Conservation (phyloP, 1,284 basidiomycete genomes). For the Xerocomus cyaneibrunnescens region DNA sequence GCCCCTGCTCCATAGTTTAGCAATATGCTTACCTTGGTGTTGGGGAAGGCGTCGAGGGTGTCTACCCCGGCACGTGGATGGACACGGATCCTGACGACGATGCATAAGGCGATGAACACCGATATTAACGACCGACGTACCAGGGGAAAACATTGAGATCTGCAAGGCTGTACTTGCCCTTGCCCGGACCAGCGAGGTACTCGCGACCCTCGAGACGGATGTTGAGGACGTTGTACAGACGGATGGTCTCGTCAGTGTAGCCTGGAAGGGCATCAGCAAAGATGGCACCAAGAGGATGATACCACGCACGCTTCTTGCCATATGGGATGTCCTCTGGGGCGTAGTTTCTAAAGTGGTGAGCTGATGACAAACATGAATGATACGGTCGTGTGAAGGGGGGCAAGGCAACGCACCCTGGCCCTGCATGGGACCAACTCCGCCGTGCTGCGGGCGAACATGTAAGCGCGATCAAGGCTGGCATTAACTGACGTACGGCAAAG, state of each 20-base stretch:
- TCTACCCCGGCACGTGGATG: constrained; percentile 40
- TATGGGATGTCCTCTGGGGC: constrained; percentile 44
- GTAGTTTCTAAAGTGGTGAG: constrained; percentile 38
- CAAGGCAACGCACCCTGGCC: constrained; percentile 38
- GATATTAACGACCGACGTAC: constrained; percentile 17
- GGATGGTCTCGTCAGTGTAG: constrained; percentile 52
- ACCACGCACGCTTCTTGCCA: constrained; percentile 34
- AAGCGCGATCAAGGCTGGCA: background rate
- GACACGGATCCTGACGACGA: constrained; percentile 40
- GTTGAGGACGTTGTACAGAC: constrained; percentile 55
- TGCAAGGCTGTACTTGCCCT: constrained; percentile 48
- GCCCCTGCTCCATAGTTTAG: background rate
- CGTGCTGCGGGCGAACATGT: constrained; percentile 26
- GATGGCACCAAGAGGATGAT: background rate
- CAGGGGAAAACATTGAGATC: constrained; percentile 41
- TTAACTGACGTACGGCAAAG: constrained; percentile 45
- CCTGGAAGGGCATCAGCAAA: constrained; percentile 28
- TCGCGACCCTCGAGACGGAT: constrained; percentile 43
- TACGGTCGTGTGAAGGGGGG: background rate
- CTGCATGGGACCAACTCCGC: constrained; percentile 46
- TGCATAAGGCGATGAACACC: constrained; percentile 11
- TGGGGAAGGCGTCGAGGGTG: constrained; percentile 42
- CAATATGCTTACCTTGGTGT: constrained; percentile 33
- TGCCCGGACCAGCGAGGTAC: constrained; percentile 52
- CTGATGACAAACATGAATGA: constrained; percentile 16